phyloP scores from a whole-genome alignment of 2,329 filamentous ascomycete genomes.

The Ambrosiella cleistominuta region DNA sequence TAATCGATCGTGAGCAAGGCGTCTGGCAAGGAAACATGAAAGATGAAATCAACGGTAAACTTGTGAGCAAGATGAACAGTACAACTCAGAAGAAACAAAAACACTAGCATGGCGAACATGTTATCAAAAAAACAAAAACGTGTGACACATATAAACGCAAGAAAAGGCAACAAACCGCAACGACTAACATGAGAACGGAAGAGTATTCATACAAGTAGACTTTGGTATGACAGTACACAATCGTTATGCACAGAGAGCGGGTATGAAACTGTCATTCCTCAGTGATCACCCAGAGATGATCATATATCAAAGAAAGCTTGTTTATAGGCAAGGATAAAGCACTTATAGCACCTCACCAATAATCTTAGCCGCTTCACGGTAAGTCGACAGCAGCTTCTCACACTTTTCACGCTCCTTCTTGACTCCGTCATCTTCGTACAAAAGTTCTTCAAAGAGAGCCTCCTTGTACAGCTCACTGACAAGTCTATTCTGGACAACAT shows the following conservation, averaged over 20 bases:
- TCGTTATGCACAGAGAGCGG: neutral
- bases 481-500: conserved; percentile 90
- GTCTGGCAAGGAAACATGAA: conserved; percentile 10
- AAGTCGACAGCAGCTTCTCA: conserved; percentile 85
- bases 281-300: neutral
- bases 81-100: neutral
- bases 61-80: conserved; percentile 1
- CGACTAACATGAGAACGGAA: neutral
- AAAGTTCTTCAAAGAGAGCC: conserved; percentile 69
- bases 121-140: conserved; percentile 1
- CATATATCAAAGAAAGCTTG: neutral
- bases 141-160: neutral
- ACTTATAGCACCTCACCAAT: conserved; percentile 79
- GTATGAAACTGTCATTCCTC: neutral
- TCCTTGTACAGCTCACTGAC: conserved; percentile 95
- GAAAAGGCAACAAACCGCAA: neutral
- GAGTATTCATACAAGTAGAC: neutral
- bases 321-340: neutral
- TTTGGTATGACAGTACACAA: neutral
- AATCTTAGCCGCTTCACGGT: conserved; percentile 95
- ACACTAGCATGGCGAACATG: conserved; percentile 1
- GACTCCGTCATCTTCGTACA: conserved; percentile 94
- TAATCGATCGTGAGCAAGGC: conserved; percentile 12
- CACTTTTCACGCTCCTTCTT: conserved; percentile 98
- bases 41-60: neutral